Evolutionary conservation across 805 yeast genomes (phyloP).

Genomic region (Wickerhamomyces subpelliculosus): DNA sequence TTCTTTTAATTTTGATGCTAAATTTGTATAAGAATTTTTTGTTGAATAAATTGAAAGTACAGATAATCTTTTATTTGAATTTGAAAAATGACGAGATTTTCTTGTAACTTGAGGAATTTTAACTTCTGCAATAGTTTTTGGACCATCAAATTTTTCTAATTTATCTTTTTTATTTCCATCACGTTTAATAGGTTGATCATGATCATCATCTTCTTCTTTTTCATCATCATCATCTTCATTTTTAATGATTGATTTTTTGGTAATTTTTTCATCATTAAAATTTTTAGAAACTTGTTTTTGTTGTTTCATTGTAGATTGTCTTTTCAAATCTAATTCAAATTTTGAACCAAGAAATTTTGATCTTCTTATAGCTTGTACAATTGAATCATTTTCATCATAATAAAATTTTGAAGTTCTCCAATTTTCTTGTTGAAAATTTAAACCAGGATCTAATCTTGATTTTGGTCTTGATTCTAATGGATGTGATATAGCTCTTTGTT

Average conservation of each 20-base stretch:
- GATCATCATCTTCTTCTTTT: constrained; percentile 6
- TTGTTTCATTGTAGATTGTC: constrained; percentile 14
- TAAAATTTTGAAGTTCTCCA: constrained; percentile 12
- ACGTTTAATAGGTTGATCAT: too few species aligned
- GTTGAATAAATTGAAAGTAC: constrained; percentile 70
- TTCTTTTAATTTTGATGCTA: constrained; percentile 36
- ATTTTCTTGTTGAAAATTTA: constrained; percentile 20
- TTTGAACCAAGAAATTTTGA: constrained; percentile 36
- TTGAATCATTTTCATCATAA: constrained; percentile 20
- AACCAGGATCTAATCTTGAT: constrained; percentile 37
- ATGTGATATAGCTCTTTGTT: constrained; percentile 29
- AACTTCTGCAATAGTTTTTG: constrained; percentile 53
- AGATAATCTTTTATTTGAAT: constrained; percentile 59
- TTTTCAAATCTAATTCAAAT: constrained; percentile 28
- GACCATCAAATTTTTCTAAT: constrained; percentile 23
- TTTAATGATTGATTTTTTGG: constrained; percentile 21
- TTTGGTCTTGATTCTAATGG: constrained; percentile 36
- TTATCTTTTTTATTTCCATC: too few species aligned
- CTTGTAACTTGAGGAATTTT: constrained; percentile 67
- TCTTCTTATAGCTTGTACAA: constrained; percentile 36
- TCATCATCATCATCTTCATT: constrained; percentile 14
- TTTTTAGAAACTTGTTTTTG: constrained; percentile 5
- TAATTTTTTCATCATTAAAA: constrained; percentile 6
- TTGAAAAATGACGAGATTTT: constrained; percentile 54
- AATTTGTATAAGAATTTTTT: constrained; percentile 53